phyloP scores from a whole-genome alignment of 768 basidiomycete genomes.

The Rickenella mellea region DNA sequence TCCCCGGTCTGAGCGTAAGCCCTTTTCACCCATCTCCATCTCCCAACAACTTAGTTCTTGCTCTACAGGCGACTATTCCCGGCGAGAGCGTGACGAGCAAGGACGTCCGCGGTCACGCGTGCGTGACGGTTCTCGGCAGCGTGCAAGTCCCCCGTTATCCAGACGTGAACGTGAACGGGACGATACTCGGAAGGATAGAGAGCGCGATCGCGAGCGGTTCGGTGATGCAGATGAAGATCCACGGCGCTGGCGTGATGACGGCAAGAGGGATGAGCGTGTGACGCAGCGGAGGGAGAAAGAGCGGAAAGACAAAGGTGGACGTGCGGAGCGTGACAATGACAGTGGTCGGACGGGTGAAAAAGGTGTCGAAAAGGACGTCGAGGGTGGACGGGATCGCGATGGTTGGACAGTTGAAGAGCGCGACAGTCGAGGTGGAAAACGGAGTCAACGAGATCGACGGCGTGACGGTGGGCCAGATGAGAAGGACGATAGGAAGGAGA shows the following conservation, averaged over 20 bases:
- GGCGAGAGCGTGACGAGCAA: constrained; percentile 35
- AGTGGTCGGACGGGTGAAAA: constrained; percentile 29
- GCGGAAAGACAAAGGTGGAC: constrained; percentile 26
- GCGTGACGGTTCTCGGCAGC: constrained; percentile 12
- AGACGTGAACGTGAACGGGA: constrained; percentile 26
- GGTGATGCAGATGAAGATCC: constrained; percentile 49
- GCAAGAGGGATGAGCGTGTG: constrained; percentile 68
- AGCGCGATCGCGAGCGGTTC: constrained; percentile 35
- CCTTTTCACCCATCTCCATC: constrained; percentile 2
- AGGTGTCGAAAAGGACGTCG: constrained; percentile 29
- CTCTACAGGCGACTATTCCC: constrained; percentile 38
- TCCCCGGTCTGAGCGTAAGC: constrained; percentile 50
- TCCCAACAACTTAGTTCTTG: constrained; percentile 2
- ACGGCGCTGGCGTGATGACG: constrained; percentile 76
- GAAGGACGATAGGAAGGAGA: constrained; percentile 44
- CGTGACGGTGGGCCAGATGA: constrained; percentile 36
- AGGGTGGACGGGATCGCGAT: constrained; percentile 38
- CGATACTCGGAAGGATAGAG: constrained; percentile 24
- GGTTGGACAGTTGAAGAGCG: constrained; percentile 64
- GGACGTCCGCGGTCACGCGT: constrained; percentile 27
- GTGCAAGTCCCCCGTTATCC: constrained; percentile 16
- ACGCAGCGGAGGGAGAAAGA: constrained; percentile 43
- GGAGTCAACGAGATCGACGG: constrained; percentile 50
- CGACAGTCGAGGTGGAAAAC: constrained; percentile 53
- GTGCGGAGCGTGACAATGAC: constrained; percentile 33